phyloP scores from a whole-genome alignment of 106 monocot species.

The Dendrobium officinale region DNA sequence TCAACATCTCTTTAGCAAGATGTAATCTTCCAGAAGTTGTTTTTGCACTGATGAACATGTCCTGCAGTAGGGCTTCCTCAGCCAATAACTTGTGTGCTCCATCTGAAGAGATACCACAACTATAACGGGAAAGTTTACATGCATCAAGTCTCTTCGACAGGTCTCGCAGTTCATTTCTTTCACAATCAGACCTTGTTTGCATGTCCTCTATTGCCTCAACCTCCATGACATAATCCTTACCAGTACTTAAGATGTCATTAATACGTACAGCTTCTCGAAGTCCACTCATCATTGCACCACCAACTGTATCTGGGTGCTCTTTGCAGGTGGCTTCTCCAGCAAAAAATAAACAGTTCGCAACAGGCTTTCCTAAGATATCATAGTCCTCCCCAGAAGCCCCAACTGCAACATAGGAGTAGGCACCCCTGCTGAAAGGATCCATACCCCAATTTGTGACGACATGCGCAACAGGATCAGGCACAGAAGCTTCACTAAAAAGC shows the following conservation, averaged over 20 bases:
- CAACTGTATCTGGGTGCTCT: slow-evolving; percentile 98
- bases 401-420: slow-evolving; percentile 92
- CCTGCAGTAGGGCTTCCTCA: slow-evolving; percentile 53
- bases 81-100: slow-evolving; percentile 14
- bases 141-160: slow-evolving; percentile 69
- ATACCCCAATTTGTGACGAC: slow-evolving; percentile 96
- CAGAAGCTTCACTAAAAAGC: slow-evolving; percentile 74
- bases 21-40: slow-evolving; percentile 75
- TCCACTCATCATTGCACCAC: slow-evolving; percentile 99
- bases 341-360: slow-evolving; percentile 88
- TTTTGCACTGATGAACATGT: slow-evolving; percentile 78
- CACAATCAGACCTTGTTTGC: slow-evolving; percentile 57
- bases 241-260: slow-evolving; percentile 65
- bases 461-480: slow-evolving; percentile 84
- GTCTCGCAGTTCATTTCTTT: slow-evolving; percentile 76
- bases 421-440: slow-evolving; percentile 89
- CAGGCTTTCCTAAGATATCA: slow-evolving; percentile 84
- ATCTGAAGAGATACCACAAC: slow-evolving; percentile 34
- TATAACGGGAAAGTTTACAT: slow-evolving; percentile 44
- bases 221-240: slow-evolving; percentile 71
- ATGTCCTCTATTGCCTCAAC: slow-evolving; percentile 68
- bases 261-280: slow-evolving; percentile 94
- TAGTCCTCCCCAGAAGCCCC: slow-evolving; percentile 94
- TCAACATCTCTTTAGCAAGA: slow-evolving; percentile 83
- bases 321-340: slow-evolving; percentile 99